These are phyloP conservation scores for Aspergillus pseudoglaucus DNA, from an alignment of 2,329 filamentous ascomycete species.

Conservation along the genomic window DNA sequence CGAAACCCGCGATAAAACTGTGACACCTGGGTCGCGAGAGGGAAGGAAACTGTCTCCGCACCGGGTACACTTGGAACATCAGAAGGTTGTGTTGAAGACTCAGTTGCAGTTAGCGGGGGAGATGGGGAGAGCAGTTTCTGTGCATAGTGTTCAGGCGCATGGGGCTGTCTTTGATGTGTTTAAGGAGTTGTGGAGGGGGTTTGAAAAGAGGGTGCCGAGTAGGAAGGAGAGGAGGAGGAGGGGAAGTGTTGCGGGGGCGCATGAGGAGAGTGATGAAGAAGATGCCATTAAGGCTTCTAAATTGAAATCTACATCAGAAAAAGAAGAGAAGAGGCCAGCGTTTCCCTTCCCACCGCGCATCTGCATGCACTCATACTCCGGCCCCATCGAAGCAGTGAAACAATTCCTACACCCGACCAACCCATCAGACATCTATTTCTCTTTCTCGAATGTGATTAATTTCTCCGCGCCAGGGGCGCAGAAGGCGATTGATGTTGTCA, in stretches of 20 bases:
- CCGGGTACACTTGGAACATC: slow-evolving; percentile 51
- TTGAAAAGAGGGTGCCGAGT: slow-evolving; percentile 46
- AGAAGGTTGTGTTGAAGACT: slow-evolving; percentile 50
- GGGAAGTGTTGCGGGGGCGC: slow-evolving; percentile 24
- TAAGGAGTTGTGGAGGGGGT: slow-evolving; percentile 51
- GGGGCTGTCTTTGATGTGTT: slow-evolving; percentile 53
- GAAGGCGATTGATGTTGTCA: slow-evolving; percentile 61
- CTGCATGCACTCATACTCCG: slow-evolving; percentile 91
- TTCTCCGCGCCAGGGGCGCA: slow-evolving; percentile 50
- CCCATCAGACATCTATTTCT: slow-evolving; percentile 75
- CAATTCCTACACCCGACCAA: slow-evolving; percentile 70
- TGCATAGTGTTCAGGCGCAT: slow-evolving; percentile 60
- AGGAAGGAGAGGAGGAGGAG: slow-evolving; percentile 41
- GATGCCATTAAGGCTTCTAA: slow-evolving; percentile 10
- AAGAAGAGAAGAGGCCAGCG: slow-evolving; percentile 18
- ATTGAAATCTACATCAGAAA: background rate
- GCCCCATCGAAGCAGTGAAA: slow-evolving; percentile 63
- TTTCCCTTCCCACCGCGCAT: slow-evolving; percentile 77
- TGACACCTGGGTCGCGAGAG: slow-evolving; percentile 57
- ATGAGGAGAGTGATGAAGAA: slow-evolving; percentile 24
- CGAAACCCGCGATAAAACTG: slow-evolving; percentile 25
- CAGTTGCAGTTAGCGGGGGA: slow-evolving; percentile 56
- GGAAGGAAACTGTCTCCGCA: slow-evolving; percentile 53
- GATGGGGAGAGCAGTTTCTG: slow-evolving; percentile 50
- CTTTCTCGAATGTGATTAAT: slow-evolving; percentile 81